A percentile compares a stretch with the other conserved stretches of the same genome.
phyloP scores from a whole-genome alignment of 2,329 filamentous ascomycete species.

The Botrytis hyacinthi region DNA sequence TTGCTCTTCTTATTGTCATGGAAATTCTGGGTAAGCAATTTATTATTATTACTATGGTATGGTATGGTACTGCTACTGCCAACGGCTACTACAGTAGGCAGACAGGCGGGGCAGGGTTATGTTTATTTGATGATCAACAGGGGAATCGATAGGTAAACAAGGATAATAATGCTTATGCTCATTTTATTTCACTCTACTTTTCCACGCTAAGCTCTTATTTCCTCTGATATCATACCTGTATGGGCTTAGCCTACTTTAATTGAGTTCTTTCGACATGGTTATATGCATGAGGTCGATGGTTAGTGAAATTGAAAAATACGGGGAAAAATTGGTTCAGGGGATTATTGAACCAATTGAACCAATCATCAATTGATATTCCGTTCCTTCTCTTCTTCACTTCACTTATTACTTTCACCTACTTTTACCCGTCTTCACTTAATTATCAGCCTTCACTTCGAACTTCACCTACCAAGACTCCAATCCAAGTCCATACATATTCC shows the following conservation, averaged over 20 bases:
- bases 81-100: background rate
- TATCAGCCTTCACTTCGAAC: background rate
- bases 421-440: background rate
- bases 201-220: background rate
- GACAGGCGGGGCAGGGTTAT: background rate
- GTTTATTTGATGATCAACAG: background rate
- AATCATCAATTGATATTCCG: background rate
- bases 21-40: background rate
- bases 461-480: background rate
- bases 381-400: background rate
- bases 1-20: background rate
- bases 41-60: too few relatives aligned
- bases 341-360: background rate
- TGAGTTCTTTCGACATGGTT: background rate
- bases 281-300: background rate
- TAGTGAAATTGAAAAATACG: background rate
- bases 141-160: background rate
- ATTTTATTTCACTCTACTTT: background rate
- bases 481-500: background rate
- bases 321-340: background rate
- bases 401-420: background rate
- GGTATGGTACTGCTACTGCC: too few relatives aligned
- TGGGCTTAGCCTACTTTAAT: background rate
- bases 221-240: background rate
- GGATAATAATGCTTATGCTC: background rate